Base-by-base conservation (phyloP, 1,139 yeast species). In the Taphrina wiesneri region DNA sequence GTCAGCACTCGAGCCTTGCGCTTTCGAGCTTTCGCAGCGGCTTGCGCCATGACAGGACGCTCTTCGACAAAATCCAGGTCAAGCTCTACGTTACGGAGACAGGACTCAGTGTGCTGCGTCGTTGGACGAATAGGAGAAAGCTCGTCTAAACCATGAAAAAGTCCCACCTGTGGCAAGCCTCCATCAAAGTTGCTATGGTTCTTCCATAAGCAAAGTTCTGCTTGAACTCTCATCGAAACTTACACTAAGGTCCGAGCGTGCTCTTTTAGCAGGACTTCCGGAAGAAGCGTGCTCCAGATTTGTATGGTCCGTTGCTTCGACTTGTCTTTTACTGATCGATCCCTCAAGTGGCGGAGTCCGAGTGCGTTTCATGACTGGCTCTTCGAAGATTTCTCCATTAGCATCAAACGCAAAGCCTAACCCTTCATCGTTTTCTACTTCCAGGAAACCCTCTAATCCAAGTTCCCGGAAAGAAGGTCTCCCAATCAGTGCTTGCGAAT, bases 401-500 rank as follows among this genome's bases (percentile, higher is more conserved):
- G 32, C 61, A 34, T 65, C 63, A 36, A 65, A 65, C n/a, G 53
- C 67, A 39, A 65, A 65, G 41, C 54, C 67, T 17, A 65, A 63
- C 5, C 36, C 36, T 23, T 49, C 36, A 34, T 63, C 67, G 39
- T 26, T 34, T 19, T 64, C 67, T 19, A 45, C 59, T 36, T 63
- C 66, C 43, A 63, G 26, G 7, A 49, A 23, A 9, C 67, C 63
- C 9, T 46, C 52, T 17, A 64, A 26, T 4, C 39, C 46, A 2
- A 57, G 21, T 28, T 49, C 56, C 17, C 65, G 45, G 23, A 56
- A 30, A 7, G 30, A 36, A 7, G 53, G 49, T 13, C 67, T 53
- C 11, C 41, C 25, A 21, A 28, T 34, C 23, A 53, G 30, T 19
- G 36, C 36, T 28, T 15, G 57, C 19, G 21, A 19, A 36, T 23